Evolutionary conservation across 2,329 filamentous ascomycete genomes (phyloP), one percentile per base, ranked within the genome.

Genomic region (Pseudogymnoascus sp.): DNA sequence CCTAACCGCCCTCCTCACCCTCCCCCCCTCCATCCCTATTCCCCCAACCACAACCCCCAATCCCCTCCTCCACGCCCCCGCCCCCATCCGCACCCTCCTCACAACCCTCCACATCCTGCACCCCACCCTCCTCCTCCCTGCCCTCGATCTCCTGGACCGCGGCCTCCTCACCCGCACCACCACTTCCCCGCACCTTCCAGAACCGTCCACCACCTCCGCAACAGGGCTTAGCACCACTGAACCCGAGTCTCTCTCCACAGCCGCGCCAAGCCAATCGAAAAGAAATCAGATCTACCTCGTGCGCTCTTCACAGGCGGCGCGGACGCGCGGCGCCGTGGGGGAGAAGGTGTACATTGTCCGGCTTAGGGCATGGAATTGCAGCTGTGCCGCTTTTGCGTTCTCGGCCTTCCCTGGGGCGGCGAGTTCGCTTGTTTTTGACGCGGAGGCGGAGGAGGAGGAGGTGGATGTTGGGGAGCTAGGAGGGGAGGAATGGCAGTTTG

Each of bases 71-170:
- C 50, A 32, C 7, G 60, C 71, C 7, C 59, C 70, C 8, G 65
- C 63, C 12, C 61, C 70, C 30, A 65, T 78, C 4, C 66, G 67
- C 38, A n/a, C 12, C 4, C 63, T 72, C 61, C 62, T 71, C n/a
- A 72, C 67, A 8, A 66, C 67, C 12, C 64, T 72, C 22, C 43
- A 71, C 57, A 67, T 91, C 34, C 76, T 97, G 12, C 95, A 95
- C 69, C 91, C 91, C 0, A 83, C 84, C 2, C 64, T 91, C 60
- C 76, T 97, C 1, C 84, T 97, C 1, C 89, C 91, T 2, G 91
- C 93, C 0, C 79, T 99, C 2, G 92, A 97, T 72, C 79, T 97
- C 0, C 79, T 99, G 0, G 94, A 99, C 72, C 83, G 90, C 25
- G 76, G 81, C 2, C 81, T 94, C 0, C 83, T 96, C 34, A 85